These are phyloP conservation scores for Ganoderma multipileum DNA, from an alignment of 1,284 basidiomycete genomes.

Conservation along the genomic window DNA sequence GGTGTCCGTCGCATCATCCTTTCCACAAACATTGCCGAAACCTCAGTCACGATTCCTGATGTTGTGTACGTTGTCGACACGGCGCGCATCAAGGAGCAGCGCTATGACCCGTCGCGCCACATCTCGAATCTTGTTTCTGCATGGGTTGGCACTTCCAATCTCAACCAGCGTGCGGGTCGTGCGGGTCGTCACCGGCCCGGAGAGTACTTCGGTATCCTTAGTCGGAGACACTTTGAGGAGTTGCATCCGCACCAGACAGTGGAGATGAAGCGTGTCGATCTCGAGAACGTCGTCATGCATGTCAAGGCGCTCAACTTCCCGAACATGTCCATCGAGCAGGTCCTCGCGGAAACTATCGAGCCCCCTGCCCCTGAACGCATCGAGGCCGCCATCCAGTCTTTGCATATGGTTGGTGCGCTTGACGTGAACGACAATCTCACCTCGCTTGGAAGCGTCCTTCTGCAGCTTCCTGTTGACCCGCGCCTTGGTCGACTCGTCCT, in stretches of 20 bases:
- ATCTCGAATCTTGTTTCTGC: conserved; percentile 37
- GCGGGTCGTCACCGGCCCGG: conserved; percentile 93
- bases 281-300: conserved; percentile 95
- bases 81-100: conserved; percentile 89
- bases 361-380: conserved; percentile 87
- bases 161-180: conserved; percentile 93
- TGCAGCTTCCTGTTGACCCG: conserved; percentile 91
- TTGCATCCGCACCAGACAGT: conserved; percentile 89
- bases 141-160: conserved; percentile 74
- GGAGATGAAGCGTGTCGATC: conserved; percentile 95
- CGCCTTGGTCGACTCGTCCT: conserved; percentile 91
- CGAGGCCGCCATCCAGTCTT: conserved; percentile 79
- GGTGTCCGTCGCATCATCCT: conserved; percentile 90
- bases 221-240: conserved; percentile 65
- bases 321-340: conserved; percentile 87
- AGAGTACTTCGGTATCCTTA: conserved; percentile 90
- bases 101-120: conserved; percentile 84
- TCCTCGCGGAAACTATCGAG: conserved; percentile 88
- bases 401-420: conserved; percentile 90
- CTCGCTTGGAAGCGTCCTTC: conserved; percentile 86
- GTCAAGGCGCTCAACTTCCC: conserved; percentile 97
- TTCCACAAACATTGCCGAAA: conserved; percentile 97
- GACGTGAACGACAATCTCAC: conserved; percentile 84
- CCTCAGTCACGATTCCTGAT: conserved; percentile 95
- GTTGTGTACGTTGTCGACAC: conserved; percentile 96